Evolutionary conservation across 768 basidiomycete genomes (phyloP), one percentile per base, ranked within the genome.

Genomic region (Dioszegia aurantiaca): DNA sequence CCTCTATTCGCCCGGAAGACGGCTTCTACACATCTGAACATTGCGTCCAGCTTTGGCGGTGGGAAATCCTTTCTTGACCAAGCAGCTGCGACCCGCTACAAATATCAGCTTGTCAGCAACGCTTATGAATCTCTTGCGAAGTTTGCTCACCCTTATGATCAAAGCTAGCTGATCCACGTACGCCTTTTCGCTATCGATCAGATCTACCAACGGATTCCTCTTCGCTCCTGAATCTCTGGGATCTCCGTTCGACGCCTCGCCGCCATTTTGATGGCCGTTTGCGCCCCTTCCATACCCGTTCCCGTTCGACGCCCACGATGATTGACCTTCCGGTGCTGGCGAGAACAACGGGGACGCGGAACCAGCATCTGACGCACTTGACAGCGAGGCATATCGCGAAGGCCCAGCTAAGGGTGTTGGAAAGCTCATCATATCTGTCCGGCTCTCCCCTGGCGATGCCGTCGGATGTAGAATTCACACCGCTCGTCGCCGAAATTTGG

Each of bases 61-160:
- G 95, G 95, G 37, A 99, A 86, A 76, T 97, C 97, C 39, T 86
- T 83, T 40, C 91, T 81, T 10, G 93, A 95, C 95, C 95, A 99
- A 47, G 95, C 95, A n/a, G 87, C 86, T 10, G 95, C 95, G 4
- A 95, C 88, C 84, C 88, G 90, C 92, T 98, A 30, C 19, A 17
- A 30, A 26, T 36, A 24, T 61, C 16, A 51, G 39, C 52, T 44
- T 26, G 24, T 30, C n/a, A 28, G 16, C 17, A 21, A 4, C n/a
- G n/a, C n/a, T 19, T 24, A 40, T 39, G 3, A 16, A 36, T 24
- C 26, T 5, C 41, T 4, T 30, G 23, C 28, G 31, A 43, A 21
- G 16, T 33, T 14, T 16, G 31, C 23, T 40, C 74, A 92, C 94
- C 72, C 92, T 84, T 65, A 99, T 95, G 69, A 97, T 83, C 40